These are phyloP conservation scores for Asterochloris erici DNA, from an alignment of 139 green algal species.

Conservation along the genomic window DNA sequence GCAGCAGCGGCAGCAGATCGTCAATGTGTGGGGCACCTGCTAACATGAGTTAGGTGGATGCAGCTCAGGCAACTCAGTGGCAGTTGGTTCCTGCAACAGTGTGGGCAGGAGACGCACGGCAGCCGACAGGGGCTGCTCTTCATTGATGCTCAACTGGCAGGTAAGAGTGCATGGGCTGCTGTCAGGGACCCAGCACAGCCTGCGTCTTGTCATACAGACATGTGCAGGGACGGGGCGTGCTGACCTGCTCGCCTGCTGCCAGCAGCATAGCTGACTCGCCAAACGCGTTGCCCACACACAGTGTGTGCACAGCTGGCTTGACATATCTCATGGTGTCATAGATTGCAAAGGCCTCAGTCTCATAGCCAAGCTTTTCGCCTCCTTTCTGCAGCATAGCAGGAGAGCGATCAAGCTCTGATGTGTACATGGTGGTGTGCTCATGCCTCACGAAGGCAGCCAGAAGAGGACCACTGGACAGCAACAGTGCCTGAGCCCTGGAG, in stretches of 20 bases:
- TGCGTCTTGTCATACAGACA: no score
- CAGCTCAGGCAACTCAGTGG: no score
- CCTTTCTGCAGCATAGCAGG: constrained; percentile 63
- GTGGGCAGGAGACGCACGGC: no score
- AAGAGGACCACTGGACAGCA: background rate
- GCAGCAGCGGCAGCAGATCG: background rate
- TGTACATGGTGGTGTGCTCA: background rate
- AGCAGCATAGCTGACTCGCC: constrained; percentile 97
- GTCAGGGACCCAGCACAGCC: background rate
- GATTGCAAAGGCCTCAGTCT: constrained; percentile 97
- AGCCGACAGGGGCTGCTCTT: no score
- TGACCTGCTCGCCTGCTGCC: constrained; percentile 75
- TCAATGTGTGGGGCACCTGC: no score
- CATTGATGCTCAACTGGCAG: no score
- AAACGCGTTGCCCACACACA: constrained; percentile 93
- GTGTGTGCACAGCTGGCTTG: constrained; percentile 83
- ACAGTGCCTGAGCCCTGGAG: background rate
- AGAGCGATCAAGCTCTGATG: background rate
- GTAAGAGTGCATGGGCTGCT: background rate
- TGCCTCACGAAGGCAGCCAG: background rate
- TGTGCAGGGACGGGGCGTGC: background rate
- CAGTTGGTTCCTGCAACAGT: no score
- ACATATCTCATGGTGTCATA: constrained; percentile 97
- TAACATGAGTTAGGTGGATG: no score
- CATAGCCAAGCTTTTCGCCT: constrained; percentile 93